Conservation (phyloP, 2,329 filamentous ascomycete species). For the Aspergillus sojae region DNA sequence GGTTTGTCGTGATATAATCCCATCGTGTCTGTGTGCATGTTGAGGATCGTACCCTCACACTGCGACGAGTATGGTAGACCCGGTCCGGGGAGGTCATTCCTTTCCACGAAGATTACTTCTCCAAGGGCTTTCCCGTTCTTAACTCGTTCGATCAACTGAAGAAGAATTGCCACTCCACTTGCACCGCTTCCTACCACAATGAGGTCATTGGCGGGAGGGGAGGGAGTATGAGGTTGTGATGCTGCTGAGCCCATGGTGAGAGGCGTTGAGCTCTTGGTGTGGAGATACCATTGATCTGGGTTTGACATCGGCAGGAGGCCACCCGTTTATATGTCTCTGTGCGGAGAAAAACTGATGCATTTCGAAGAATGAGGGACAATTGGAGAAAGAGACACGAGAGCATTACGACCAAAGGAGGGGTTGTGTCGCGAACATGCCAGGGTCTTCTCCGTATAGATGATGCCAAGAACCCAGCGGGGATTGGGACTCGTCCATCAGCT, state of each 20-base stretch:
- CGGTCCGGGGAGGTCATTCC: constrained; percentile 2
- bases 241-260: neutral
- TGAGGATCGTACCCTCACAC: constrained; percentile 13
- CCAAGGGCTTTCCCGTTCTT: constrained; percentile 1
- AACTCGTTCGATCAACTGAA: constrained; percentile 12
- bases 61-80: constrained; percentile 11
- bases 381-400: neutral
- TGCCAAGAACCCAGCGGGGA: neutral
- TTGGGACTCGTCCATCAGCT: neutral
- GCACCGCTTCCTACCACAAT: constrained; percentile 14
- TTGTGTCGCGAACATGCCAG: neutral
- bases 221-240: neutral
- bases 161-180: constrained; percentile 13
- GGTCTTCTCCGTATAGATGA: neutral
- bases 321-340: neutral
- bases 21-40: constrained; percentile 15
- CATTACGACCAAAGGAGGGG: neutral
- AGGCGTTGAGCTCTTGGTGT: neutral
- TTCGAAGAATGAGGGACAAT: neutral
- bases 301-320: neutral
- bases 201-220: neutral
- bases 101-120: constrained; percentile 7
- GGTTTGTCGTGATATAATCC: constrained; percentile 12
- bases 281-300: neutral
- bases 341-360: neutral